Evolutionary conservation across 257 asterid species (phyloP).

Genomic region (Solanum lignicaule): DNA sequence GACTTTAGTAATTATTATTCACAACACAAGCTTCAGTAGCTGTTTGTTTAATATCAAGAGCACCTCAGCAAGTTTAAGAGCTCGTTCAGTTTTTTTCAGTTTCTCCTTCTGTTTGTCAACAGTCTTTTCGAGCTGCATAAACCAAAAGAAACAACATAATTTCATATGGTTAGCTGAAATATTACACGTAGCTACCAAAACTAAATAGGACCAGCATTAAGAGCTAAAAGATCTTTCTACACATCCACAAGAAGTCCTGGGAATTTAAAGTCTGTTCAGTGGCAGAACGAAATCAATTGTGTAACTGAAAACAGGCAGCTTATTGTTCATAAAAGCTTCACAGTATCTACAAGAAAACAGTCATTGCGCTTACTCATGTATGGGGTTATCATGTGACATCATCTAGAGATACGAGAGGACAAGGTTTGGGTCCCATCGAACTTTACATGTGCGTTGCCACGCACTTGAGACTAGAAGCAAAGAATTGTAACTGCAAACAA

Average conservation of each 20-base stretch:
- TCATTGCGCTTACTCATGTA: background rate
- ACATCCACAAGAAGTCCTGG: background rate
- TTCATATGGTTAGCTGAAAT: background rate
- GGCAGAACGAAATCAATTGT: background rate
- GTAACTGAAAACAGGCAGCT: background rate
- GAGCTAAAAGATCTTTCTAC: background rate
- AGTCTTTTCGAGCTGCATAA: slow-evolving; percentile 59
- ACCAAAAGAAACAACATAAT: background rate
- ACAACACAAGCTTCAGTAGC: background rate
- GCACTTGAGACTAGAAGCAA: background rate
- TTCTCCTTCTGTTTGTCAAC: slow-evolving; percentile 55
- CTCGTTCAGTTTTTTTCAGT: slow-evolving; percentile 83
- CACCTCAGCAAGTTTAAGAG: slow-evolving; percentile 93
- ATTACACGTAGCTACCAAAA: background rate
- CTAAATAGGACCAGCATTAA: background rate
- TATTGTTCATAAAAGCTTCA: background rate
- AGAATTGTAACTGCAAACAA: background rate
- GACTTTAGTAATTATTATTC: background rate
- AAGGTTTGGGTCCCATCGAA: background rate
- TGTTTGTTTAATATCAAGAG: background rate
- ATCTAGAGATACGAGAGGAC: background rate
- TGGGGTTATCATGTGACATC: background rate
- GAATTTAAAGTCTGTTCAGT: background rate
- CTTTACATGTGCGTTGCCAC: background rate
- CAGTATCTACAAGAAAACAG: background rate